Base-by-base conservation (phyloP, 2,329 filamentous ascomycete species). In the Verticillium dahliae region DNA sequence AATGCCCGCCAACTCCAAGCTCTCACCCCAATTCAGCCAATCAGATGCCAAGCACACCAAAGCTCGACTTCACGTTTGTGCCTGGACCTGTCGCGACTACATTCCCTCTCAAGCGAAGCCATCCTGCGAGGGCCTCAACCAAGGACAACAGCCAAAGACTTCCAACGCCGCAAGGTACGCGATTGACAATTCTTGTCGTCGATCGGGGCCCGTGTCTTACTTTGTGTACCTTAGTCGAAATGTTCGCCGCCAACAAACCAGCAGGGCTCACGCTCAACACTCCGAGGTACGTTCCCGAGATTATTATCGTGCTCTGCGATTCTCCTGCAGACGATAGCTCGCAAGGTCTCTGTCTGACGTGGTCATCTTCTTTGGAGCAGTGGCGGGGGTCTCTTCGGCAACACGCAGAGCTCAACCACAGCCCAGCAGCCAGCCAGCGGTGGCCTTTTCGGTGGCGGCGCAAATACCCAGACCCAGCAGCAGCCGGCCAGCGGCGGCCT, bases 401-500 rank as follows among this genome's bases (percentile, higher is more conserved):
- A 45, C 55, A 54, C 57, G 11, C 37, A 59, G 31, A 52, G 45
- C 45, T 52, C 45, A 27, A 52, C 58, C 60, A 13, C 65, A 59
- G n/a, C n/a, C 34, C 67, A 63, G 35, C 64, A 62, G 27, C 65
- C 60, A 31, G 61, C 57, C 27, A 60, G 63, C 31, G 64, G 66
- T n/a, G 66, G 67, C 11, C 61, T 67, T 7, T 68, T 68, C 22
- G 65, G 65, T 31, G 22, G 27, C 62, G 33, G 62, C 31, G 31
- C 45, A 54, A 55, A 62, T 22, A 64, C 65, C 13, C 56, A 63
- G 50, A 76, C 77, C 69, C 71, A 76, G 56, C 57, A 45, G 15
- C 37, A 58, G 27, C 57, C 39, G 18, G 72, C 73, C 22, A 69
- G 71, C 22, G 72, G 76, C 52, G 71, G 75, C 58, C 65, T 78